phyloP scores from a whole-genome alignment of 345 rosid genomes.

The Arabidopsis arenosa region DNA sequence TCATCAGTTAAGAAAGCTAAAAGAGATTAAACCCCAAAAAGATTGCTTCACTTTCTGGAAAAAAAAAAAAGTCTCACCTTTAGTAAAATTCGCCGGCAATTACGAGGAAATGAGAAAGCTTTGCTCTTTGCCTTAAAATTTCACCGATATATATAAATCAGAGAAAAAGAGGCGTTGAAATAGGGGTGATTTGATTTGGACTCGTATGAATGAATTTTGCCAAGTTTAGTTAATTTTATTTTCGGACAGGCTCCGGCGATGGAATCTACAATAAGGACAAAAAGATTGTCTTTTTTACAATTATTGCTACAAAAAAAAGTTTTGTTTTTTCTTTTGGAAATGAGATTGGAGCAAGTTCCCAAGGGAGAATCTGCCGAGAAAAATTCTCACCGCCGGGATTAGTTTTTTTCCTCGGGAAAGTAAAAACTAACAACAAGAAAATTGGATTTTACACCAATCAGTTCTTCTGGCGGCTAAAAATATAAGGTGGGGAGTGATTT shows the following conservation, averaged over 20 bases:
- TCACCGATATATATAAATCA: conserved; percentile 26
- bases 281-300: conserved; percentile 13
- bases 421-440: not conserved
- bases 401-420: not conserved
- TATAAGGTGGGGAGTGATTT: conserved; percentile 21
- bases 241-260: conserved; percentile 27
- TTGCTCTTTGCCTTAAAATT: not conserved
- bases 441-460: not conserved
- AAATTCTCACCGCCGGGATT: conserved; percentile 34
- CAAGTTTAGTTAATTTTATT: conserved; percentile 18
- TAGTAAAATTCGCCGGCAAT: conserved; percentile 29
- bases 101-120: conserved; percentile 15
- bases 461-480: conserved; percentile 32
- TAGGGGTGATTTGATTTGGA: conserved; percentile 16
- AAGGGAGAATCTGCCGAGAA: conserved; percentile 31
- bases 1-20: conserved; percentile 7
- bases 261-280: conserved; percentile 42
- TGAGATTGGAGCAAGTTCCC: conserved; percentile 30
- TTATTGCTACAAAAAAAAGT: conserved; percentile 3
- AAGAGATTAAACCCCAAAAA: conserved; percentile 12
- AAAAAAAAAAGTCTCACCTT: conserved; percentile 37
- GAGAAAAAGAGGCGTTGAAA: conserved; percentile 29
- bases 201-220: conserved; percentile 28
- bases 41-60: conserved; percentile 38
- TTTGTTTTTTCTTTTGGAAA: not conserved